Conservation (phyloP, 768 basidiomycete genomes). For the Pisolithus orientalis region DNA sequence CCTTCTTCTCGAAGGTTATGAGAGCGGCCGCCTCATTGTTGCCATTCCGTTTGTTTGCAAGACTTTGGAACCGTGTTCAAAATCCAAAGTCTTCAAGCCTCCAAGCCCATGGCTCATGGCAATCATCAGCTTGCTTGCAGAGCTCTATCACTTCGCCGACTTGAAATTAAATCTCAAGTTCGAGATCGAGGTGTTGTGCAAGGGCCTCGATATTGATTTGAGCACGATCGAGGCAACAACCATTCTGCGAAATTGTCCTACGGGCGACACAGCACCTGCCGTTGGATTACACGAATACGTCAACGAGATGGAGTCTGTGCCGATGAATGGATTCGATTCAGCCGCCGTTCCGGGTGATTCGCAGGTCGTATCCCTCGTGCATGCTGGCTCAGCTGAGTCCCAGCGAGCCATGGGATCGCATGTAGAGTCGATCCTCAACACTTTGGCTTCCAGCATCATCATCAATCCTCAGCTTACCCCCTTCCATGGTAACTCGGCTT, state of each 20-base stretch:
- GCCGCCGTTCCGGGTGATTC: conserved; percentile 45
- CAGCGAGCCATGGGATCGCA: conserved; percentile 69
- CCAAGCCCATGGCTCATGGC: conserved; percentile 99
- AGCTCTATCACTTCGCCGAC: conserved; percentile 96
- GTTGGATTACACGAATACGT: conserved; percentile 75
- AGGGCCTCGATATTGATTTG: conserved; percentile 81
- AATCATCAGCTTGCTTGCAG: conserved; percentile 83
- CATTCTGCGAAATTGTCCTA: conserved; percentile 71
- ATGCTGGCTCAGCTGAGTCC: conserved; percentile 53
- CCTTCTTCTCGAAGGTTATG: conserved; percentile 92
- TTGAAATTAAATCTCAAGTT: conserved; percentile 96
- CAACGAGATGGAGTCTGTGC: conserved; percentile 70
- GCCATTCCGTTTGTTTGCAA: conserved; percentile 99
- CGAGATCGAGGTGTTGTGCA: conserved; percentile 96
- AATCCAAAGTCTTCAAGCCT: conserved; percentile 88
- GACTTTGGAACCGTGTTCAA: conserved; percentile 83
- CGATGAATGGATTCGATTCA: conserved; percentile 66
- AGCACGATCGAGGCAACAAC: conserved; percentile 79
- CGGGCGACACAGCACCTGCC: conserved; percentile 41
- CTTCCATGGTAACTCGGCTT: conserved; percentile 68
- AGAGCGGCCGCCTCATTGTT: conserved; percentile 82
- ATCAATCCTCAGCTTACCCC: conserved; percentile 74
- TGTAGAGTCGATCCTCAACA: conserved; percentile 72
- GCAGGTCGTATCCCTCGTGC: conserved; percentile 57
- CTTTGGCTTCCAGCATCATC: conserved; percentile 64